Evolutionary conservation across 2,329 filamentous ascomycete species (phyloP), one percentile per base, ranked within the genome.

Genomic region (Orbilia javanica): DNA sequence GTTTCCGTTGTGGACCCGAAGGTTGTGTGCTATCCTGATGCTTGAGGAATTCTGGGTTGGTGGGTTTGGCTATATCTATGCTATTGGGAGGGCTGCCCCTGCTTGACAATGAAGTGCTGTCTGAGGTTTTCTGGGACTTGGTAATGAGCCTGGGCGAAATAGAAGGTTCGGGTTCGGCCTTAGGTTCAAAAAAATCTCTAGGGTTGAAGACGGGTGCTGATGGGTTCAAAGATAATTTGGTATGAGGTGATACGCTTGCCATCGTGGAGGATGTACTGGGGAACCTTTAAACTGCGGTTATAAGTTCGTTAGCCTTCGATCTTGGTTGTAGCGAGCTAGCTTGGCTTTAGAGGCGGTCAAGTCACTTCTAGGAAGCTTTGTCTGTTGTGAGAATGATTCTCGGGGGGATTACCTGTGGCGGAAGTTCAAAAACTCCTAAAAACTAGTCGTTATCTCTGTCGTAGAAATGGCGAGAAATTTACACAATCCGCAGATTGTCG

Each of bases 161-260:
- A 11, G 34, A 5, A 10, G 7, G 3, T 2, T 7, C 5, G 5
- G 18, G 7, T 11, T 6, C 11, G 29, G 34, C 10, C 4, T 11
- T 15, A 20, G 27, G 31, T 8, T 39, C 31, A 22, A 25, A 42
- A 2, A 1, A n/a, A 25, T 22, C 36, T 4, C n/a, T 29, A 15
- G 64, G 71, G n/a, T n/a, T 75, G 36, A 76, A 76, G 15, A 53
- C 29, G 15, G 72, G 65, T 5, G 72, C 72, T 10, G 52, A 67
- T 3, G 72, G 72, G 36, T 76, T 65, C 10, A 76, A 27, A 22
- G 48, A 18, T 31, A 31, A 8, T 27, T 39, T 57, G 22, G 1
- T 36, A 18, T 20, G 15, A 4, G 11, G n/a, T 11, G 25, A n/a
- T 4, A 29, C 2, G 3, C 36, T 44, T 31, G 25, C 48, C 42